These are phyloP conservation scores for Spathaspora gorwiae DNA, from an alignment of 805 yeast genomes.

Conservation along the genomic window DNA sequence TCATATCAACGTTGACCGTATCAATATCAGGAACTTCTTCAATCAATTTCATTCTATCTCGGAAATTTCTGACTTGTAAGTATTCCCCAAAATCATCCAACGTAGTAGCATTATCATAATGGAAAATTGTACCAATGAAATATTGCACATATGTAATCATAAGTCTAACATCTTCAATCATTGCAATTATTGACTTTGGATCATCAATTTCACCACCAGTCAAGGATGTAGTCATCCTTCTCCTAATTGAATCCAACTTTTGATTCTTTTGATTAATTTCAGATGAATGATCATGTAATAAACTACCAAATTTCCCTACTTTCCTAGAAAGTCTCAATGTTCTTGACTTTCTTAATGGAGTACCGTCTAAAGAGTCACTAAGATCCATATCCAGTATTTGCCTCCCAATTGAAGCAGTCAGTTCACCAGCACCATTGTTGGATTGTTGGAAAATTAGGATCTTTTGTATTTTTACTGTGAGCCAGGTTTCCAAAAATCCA, in stretches of 20 bases:
- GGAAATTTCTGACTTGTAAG: constrained; percentile 22
- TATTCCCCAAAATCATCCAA: constrained; percentile 24
- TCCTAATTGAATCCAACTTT: constrained; percentile 1
- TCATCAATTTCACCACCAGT: constrained; percentile 25
- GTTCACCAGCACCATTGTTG: neutral
- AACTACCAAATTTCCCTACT: constrained; percentile 22
- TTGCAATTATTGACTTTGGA: constrained; percentile 26
- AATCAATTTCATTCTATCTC: constrained; percentile 24
- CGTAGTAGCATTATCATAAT: constrained; percentile 27
- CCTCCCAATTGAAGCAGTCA: neutral
- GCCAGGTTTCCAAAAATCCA: constrained; percentile 22
- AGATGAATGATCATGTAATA: constrained; percentile 1
- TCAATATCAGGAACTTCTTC: constrained; percentile 17
- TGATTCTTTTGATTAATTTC: constrained; percentile 4
- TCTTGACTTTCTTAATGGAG: constrained; percentile 21
- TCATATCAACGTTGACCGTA: constrained; percentile 36
- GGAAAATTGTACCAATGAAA: constrained; percentile 39
- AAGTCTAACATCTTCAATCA: constrained; percentile 32
- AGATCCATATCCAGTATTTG: neutral
- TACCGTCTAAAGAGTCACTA: constrained; percentile 10
- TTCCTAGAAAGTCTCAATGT: constrained; percentile 26
- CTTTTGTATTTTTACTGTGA: neutral
- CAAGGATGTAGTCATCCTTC: neutral
- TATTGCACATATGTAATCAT: constrained; percentile 34
- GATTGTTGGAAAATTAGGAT: neutral